Conservation (phyloP, 2,329 filamentous ascomycete species). For the Trichophyton simii region DNA sequence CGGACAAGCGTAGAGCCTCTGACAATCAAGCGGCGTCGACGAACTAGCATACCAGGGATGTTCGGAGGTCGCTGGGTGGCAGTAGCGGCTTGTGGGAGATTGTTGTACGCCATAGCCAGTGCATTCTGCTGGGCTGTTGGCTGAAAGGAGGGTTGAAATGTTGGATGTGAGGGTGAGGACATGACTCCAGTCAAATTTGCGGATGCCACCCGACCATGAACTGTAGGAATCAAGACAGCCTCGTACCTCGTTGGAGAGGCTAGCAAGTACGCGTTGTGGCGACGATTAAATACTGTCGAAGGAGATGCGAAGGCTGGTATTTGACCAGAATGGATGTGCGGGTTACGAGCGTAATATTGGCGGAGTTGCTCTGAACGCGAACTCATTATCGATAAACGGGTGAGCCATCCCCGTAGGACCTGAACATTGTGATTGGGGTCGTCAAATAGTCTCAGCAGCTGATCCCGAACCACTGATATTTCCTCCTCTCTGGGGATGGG, state of each 20-base stretch:
- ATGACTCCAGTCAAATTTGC: too few relatives aligned
- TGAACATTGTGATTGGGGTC: conserved; percentile 20
- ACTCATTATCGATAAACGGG: conserved; percentile 21
- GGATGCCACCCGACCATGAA: too few relatives aligned
- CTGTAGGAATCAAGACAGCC: conserved; percentile 23
- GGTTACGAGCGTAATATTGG: conserved; percentile 8
- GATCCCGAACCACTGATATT: conserved; percentile 20
- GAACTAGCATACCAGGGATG: not conserved
- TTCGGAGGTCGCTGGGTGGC: not conserved
- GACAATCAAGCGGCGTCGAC: conserved; percentile 1
- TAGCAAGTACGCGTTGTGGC: conserved; percentile 28
- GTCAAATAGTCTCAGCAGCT: conserved; percentile 24
- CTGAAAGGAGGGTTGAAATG: too few relatives aligned
- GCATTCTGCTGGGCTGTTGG: too few relatives aligned
- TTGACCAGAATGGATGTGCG: not conserved
- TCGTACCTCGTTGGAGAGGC: conserved; percentile 35
- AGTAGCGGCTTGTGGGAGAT: not conserved
- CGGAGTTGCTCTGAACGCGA: conserved; percentile 24
- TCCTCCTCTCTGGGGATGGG: conserved; percentile 21
- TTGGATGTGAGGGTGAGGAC: too few relatives aligned
- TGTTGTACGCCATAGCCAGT: not conserved
- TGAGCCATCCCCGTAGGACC: conserved; percentile 20
- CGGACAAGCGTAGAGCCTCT: conserved; percentile 1
- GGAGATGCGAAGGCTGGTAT: not conserved
- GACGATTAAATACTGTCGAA: not conserved